Base-by-base conservation (phyloP, 768 basidiomycete genomes). In the Boletus rufocinnamomeus region DNA sequence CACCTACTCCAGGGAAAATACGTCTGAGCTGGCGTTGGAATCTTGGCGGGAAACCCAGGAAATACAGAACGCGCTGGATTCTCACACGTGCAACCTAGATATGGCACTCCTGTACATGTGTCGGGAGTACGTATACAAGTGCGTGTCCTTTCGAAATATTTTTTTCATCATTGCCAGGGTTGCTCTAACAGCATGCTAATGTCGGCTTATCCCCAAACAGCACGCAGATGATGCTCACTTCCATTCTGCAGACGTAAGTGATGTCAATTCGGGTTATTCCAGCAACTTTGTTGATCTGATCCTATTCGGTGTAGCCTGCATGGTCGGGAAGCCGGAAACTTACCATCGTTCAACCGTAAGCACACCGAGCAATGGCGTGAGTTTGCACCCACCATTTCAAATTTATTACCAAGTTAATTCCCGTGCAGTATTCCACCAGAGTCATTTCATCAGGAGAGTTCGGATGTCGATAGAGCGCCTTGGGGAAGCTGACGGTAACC, bases 321-420 rank as follows among this genome's bases (percentile, higher is more conserved):
- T 63, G 82, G 82, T 27, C 74, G 82, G 44, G 79, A 80, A 50
- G 75, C 71, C 46, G 76, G 77, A 28, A 68, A 71, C 43, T 69
- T 77, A 25, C 84, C 84, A 25, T 76, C 84, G 35, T 87, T 89
- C 76, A 88, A 83, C 58, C 83, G 84, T 7, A 83, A 84, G 64
- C 87, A 90, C 58, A 85, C 86, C 0, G 84, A 88, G 63, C 87
- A 91, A 65, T 92, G 90, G 90, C 76, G 90, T 92, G 72, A 70
- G 89, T 84, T 28, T 53, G 13, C 6, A 8, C 17, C 38, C 17
- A 34, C 40, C 23, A 30, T 13, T 41, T 57, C 43, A 34, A 48
- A 25, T 30, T 35, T 35, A 19, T 59, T 28, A 49, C 50, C 55
- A 17, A 44, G 37, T 58, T 55, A 54, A 57, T 52, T 37, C 19